Conservation (phyloP, 441 rosid genomes). For the Biscutella laevigata region DNA sequence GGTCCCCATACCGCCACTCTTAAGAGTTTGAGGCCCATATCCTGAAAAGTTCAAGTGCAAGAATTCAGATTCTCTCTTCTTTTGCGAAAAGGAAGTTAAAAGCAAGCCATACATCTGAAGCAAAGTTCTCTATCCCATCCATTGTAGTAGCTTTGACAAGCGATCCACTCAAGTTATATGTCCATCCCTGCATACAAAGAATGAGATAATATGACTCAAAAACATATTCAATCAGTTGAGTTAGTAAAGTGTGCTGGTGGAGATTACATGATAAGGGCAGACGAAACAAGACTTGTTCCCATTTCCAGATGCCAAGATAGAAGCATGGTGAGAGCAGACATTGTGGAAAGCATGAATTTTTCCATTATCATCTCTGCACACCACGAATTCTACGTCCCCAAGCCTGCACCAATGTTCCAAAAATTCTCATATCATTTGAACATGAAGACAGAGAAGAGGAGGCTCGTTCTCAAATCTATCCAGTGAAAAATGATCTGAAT, state of each 20-base stretch:
- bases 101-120: slow-evolving; percentile 40
- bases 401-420: slow-evolving; percentile 35
- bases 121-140: slow-evolving; percentile 50
- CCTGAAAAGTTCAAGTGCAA: slow-evolving; percentile 34
- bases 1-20: slow-evolving; percentile 79
- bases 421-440: not conserved
- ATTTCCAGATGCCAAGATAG: slow-evolving; percentile 64
- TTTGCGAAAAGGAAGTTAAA: not conserved
- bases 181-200: slow-evolving; percentile 60
- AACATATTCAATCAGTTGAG: not conserved
- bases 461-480: too few relatives aligned
- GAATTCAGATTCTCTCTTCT: slow-evolving; percentile 14
- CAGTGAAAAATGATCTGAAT: too few relatives aligned
- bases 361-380: slow-evolving; percentile 65
- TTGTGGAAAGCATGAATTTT: slow-evolving; percentile 66
- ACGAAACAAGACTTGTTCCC: slow-evolving; percentile 75
- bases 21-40: slow-evolving; percentile 63
- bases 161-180: slow-evolving; percentile 64
- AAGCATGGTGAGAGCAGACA: slow-evolving; percentile 88
- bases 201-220: not conserved
- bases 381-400: slow-evolving; percentile 66
- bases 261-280: slow-evolving; percentile 85
- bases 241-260: not conserved
- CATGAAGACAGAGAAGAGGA: not conserved
- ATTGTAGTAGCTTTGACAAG: slow-evolving; percentile 74